Base-by-base conservation (phyloP, 2,329 filamentous ascomycete species). In the Teratosphaeria zuluensis region DNA sequence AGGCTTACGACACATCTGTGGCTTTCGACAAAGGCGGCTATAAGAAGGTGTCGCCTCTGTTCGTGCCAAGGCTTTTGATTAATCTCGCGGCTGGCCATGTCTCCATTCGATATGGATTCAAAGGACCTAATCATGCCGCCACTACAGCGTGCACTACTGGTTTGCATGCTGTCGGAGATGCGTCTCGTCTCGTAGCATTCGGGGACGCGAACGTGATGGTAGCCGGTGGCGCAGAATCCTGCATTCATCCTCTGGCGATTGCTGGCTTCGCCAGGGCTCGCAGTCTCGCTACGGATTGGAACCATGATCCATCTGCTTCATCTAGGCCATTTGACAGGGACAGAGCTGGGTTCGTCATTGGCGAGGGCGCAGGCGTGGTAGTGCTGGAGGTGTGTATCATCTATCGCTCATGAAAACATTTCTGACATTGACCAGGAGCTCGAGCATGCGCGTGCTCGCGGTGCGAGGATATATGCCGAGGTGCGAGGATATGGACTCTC, bases 111-210 rank as follows among this genome's bases (percentile, higher is more conserved):
- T 86, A 94, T 75, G 89, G 90, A 19, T 88, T 99, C 69, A 84
- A 80, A 69, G 94, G 94, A 0, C 94, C 94, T 4, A 96, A 96
- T 70, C 94, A 96, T 74, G 84, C 92, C 1, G 90, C 84, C 46
- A 95, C 92, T 0, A 99, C 94, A 12, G 94, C 94, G 59, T 99
- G 94, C 72, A 97, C 94, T 0, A 99, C 94, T 0, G 94, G 94
- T 11, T 90, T 92, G 0, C 94, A 99, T 75, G 91, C 92, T 1
- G 86, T 99, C 55, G 94, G 92, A 19, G 94, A 99, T 72, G 94
- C 94, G 5, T 86, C 89, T n/a, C 85, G 92, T 19, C 90, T 96
- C 71, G 92, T 99, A 62, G 84, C 87, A n/a, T 86, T 86, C 69
- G 92, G 91, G 6, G 92, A 97, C 71, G 92, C 92, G 53, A 83